These are phyloP conservation scores for Pichia nanzhaoensis DNA, from an alignment of 805 yeast species.

Conservation along the genomic window DNA sequence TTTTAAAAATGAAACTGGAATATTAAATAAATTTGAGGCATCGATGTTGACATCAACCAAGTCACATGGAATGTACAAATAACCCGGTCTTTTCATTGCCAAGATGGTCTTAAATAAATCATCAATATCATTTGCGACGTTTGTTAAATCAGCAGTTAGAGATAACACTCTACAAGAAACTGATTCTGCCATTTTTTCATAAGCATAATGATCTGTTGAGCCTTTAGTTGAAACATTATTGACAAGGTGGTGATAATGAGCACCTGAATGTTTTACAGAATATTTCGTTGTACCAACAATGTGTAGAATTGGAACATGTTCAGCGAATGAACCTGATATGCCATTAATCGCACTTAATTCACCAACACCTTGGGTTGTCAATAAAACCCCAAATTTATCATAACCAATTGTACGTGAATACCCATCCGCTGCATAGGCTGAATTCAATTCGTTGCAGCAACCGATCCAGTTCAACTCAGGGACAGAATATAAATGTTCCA, in stretches of 20 bases:
- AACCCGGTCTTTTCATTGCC: conserved; percentile 69
- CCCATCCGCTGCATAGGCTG: conserved; percentile 90
- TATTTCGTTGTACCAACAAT: conserved; percentile 75
- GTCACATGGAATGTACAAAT: conserved; percentile 70
- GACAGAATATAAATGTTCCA: conserved; percentile 59
- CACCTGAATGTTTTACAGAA: conserved; percentile 17
- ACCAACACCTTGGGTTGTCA: conserved; percentile 85
- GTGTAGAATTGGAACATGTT: conserved; percentile 71
- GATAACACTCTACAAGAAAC: conserved; percentile 51
- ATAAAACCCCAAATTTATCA: conserved; percentile 51
- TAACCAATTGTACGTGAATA: conserved; percentile 52
- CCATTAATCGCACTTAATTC: conserved; percentile 83
- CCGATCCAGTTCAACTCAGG: conserved; percentile 63
- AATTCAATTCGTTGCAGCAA: conserved; percentile 81
- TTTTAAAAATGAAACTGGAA: conserved; percentile 16
- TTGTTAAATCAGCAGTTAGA: conserved; percentile 37
- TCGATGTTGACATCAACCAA: conserved; percentile 42
- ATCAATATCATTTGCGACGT: conserved; percentile 61
- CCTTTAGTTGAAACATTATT: conserved; percentile 38
- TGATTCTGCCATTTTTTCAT: conserved; percentile 52
- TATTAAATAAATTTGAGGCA: conserved; percentile 22
- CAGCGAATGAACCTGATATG: conserved; percentile 76
- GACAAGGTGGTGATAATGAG: conserved; percentile 54
- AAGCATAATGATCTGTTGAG: conserved; percentile 60
- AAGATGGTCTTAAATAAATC: conserved; percentile 50